Percentiles rank a stretch among this genome's conserved stretches.
Evolutionary conservation across 495 filamentous ascomycete species (phyloP).

Genomic region (Daldinia vernicosa): DNA sequence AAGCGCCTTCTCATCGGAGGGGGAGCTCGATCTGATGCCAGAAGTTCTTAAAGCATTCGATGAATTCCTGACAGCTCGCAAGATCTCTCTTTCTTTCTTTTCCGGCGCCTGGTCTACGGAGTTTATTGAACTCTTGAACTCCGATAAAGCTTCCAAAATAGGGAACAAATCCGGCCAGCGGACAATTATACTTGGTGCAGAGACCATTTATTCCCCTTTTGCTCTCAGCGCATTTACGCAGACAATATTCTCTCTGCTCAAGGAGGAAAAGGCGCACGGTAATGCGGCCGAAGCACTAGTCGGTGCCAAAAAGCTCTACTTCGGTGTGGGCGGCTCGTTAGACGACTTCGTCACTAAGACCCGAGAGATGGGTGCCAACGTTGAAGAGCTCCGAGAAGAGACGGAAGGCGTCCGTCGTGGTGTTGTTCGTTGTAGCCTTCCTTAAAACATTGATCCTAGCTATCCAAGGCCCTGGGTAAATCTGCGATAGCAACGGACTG

Average conservation of each 20-base stretch:
- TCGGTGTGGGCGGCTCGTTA: conserved; percentile 93
- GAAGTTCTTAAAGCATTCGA: conserved; percentile 70
- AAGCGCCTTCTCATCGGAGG: conserved; percentile 60
- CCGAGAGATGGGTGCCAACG: conserved; percentile 61
- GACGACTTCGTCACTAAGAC: conserved; percentile 82
- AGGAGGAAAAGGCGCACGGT: conserved; percentile 56
- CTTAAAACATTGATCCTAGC: neutral
- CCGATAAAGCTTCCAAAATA: conserved; percentile 24
- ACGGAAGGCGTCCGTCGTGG: conserved; percentile 65
- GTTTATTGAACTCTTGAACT: conserved; percentile 67
- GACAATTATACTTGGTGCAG: conserved; percentile 79
- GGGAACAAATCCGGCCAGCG: conserved; percentile 6
- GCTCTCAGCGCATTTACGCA: conserved; percentile 77
- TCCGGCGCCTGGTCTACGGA: conserved; percentile 84
- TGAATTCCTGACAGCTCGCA: conserved; percentile 60
- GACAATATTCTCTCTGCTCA: conserved; percentile 71
- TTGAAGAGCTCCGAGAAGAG: conserved; percentile 70
- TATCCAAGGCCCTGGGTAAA: neutral
- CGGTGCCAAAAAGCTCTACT: conserved; percentile 93
- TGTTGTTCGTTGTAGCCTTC: conserved; percentile 57
- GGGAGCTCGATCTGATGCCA: conserved; percentile 77
- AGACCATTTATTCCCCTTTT: conserved; percentile 92
- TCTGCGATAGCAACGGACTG: neutral
- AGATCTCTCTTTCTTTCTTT: conserved; percentile 74
- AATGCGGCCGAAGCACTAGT: conserved; percentile 72